Evolutionary conservation across 768 basidiomycete genomes (phyloP), one percentile per base, ranked within the genome.

Genomic region (Lactarius indigo): DNA sequence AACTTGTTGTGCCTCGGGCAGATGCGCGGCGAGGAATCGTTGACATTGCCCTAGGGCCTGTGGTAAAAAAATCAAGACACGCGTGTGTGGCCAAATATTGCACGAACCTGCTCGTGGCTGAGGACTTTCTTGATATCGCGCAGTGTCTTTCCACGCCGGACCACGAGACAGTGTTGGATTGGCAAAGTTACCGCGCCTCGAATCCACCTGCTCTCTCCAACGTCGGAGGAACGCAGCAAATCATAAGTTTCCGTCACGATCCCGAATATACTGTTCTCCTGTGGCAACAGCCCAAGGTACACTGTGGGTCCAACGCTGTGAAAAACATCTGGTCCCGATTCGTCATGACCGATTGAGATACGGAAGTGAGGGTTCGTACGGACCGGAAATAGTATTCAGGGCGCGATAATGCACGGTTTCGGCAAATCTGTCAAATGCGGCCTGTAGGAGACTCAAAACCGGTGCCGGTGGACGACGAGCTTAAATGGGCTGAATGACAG

Each of bases 41-140:
- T 79, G 80, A 74, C 91, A 94, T 76, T 94, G 91, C 18, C 91
- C 91, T 30, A 93, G 75, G 17, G 91, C 91, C 91, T 92, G 68
- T 39, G 37, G 23, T 39, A 44, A 30, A 17, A 52, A 5, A 20
- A 13, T 28, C 17, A 35, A 31, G 42, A 30, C 13, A 1, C 6
- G 41, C 6, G 5, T 13, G 13, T 1, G 23, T n/a, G 47, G 47
- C 23, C 47, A 59, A 59, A 26, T 8, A 55, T 37, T 28, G 70
- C 76, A 71, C 76, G 55, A 63, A 91, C 91, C 79, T 93, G 91
- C 73, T 92, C 91, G 68, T 94, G 91, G 76, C 91, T 93, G 70
- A 91, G 72, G 18, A 94, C 80, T 63, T 75, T 78, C 64, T 80
- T 78, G 31, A 93, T 81, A 50, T 89, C 79, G 52, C 80, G 74